phyloP scores from a whole-genome alignment of 2,329 filamentous ascomycete genomes.

The Xylariales sp. region DNA sequence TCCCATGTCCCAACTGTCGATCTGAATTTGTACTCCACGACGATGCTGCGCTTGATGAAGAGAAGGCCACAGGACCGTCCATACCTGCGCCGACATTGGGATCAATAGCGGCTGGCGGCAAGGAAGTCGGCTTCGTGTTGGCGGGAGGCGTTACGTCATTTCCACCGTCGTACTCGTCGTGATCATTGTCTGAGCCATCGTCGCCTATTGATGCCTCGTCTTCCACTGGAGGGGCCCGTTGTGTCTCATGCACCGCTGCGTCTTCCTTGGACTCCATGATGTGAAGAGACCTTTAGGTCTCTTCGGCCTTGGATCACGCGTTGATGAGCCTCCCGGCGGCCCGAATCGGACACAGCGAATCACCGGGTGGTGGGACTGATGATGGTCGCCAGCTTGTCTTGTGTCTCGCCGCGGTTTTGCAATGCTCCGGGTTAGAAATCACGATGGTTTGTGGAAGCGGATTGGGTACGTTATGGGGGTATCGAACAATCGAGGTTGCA shows the following conservation, averaged over 20 bases:
- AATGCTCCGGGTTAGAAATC: too few relatives aligned
- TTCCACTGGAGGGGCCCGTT: too few relatives aligned
- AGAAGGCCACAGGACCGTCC: conserved; percentile 2
- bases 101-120: conserved; percentile 6
- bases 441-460: too few relatives aligned
- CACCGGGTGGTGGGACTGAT: too few relatives aligned
- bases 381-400: not conserved
- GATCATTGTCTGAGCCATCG: not conserved
- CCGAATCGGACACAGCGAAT: not conserved
- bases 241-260: too few relatives aligned
- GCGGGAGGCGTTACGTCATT: conserved; percentile 5
- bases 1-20: conserved; percentile 29
- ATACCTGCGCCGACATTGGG: conserved; percentile 4
- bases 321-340: not conserved
- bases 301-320: not conserved
- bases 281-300: not conserved
- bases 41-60: conserved; percentile 23
- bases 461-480: too few relatives aligned
- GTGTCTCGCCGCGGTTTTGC: too few relatives aligned
- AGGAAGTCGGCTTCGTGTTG: conserved; percentile 1
- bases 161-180: conserved; percentile 2
- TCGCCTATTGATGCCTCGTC: too few relatives aligned
- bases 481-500: too few relatives aligned
- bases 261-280: not conserved
- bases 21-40: conserved; percentile 40